Evolutionary conservation across 257 asterid species (phyloP).

Genomic region (Eucommia ulmoides): DNA sequence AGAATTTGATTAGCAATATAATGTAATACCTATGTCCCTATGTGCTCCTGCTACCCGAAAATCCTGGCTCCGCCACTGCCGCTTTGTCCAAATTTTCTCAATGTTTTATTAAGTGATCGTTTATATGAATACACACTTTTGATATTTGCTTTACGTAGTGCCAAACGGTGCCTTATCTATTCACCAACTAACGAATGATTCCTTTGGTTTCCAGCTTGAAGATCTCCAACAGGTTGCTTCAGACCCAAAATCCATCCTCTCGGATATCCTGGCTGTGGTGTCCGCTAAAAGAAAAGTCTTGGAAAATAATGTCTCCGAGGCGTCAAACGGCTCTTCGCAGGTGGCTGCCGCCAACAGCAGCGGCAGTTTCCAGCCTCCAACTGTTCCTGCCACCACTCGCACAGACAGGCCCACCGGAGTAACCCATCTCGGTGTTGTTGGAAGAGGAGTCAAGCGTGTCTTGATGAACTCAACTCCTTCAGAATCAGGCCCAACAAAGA

Average conservation of each 20-base stretch:
- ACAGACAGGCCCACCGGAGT: constrained; percentile 49
- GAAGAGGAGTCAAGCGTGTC: constrained; percentile 93
- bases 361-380: constrained; percentile 37
- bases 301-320: constrained; percentile 25
- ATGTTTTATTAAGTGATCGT: no score
- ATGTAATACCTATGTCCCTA: no score
- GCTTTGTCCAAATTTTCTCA: no score
- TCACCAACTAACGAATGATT: no score
- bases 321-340: constrained; percentile 42
- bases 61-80: no score
- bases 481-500: constrained; percentile 41
- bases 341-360: constrained; percentile 22
- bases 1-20: no score
- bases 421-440: constrained; percentile 89
- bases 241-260: constrained; percentile 59
- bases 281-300: constrained; percentile 45
- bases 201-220: constrained; percentile 56
- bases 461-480: constrained; percentile 32
- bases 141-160: no score
- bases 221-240: constrained; percentile 76
- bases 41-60: no score
- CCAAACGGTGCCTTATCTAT: no score
- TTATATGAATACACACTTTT: no score
- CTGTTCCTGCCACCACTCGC: constrained; percentile 57
- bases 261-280: constrained; percentile 49